Base-by-base conservation (phyloP, 169 alveolate species). In the Cryptosporidium parvum region DNA sequence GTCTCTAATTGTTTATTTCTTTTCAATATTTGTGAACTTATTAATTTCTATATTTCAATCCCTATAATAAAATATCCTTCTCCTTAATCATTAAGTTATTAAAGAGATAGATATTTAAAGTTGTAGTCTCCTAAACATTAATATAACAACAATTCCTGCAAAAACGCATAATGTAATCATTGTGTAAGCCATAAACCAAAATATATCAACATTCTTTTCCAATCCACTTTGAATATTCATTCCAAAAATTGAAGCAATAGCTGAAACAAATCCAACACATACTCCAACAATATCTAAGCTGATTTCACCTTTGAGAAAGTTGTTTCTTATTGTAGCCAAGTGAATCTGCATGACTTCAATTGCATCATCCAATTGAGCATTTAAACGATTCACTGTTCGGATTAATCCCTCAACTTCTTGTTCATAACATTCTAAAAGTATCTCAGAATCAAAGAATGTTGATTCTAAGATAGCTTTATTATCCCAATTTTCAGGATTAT, bases 241-340 rank as follows among this genome's bases (percentile, higher is more conserved):
- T 37, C 96, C 96, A 85, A 94, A 94, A 42, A 94, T 75, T 7
- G 94, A 94, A 39, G 96, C 95, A 58, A 91, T 86, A 5, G 96
- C 94, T 51, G 95, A 93, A 51, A 94, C 94, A 75, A 93, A 92
- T 1, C 94, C 91, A 61, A 94, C 92, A 7, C 93, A 86, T 7
- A 91, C 94, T 4, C 95, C 96, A 35, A 93, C 84, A 45, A 94
- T 87, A 61, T 94, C 94, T n/a, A 94, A 39, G 42, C 94, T 94
- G n/a, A 94, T 84, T 67, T 94, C 96, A 37, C 92, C 93, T 80
- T 94, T 94, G 26, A 94, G 75, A 33, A 93, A 93, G 61, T 92
- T 84, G 85, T 93, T 94, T 39, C 96, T 92, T 26, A 93, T 93
- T 45, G 95, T 93, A 53, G 95, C 95, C 75, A 94, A 85, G 45